These are phyloP conservation scores for Heliamphora exappendiculata DNA, from an alignment of 148 eudicot species.

Conservation along the genomic window DNA sequence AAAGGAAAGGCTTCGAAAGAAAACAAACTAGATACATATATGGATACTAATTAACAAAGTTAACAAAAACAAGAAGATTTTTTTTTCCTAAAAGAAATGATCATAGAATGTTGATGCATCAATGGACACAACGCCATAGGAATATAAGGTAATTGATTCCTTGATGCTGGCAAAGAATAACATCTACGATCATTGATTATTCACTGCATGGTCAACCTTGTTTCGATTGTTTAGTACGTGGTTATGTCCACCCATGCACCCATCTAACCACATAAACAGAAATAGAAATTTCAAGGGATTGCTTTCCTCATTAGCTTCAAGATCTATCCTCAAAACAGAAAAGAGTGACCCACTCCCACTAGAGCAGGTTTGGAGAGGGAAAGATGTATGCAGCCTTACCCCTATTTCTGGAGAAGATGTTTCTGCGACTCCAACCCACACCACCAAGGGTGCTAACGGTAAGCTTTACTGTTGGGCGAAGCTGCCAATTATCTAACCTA, in stretches of 20 bases:
- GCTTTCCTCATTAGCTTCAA: neutral
- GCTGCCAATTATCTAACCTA: too few species aligned
- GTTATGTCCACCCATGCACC: neutral
- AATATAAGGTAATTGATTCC: neutral
- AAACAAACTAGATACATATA: neutral
- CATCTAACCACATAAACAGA: neutral
- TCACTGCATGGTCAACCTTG: neutral
- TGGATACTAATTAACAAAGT: neutral
- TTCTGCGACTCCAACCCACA: too few species aligned
- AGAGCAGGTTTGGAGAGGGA: too few species aligned
- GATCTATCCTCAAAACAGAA: neutral
- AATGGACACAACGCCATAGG: neutral
- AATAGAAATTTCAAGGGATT: neutral
- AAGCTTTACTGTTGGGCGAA: too few species aligned
- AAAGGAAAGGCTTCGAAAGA: neutral
- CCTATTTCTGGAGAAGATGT: too few species aligned
- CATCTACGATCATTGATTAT: neutral
- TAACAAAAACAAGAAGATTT: neutral
- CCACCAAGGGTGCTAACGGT: too few species aligned
- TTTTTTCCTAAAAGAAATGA: neutral
- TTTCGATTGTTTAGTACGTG: neutral
- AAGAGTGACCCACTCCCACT: too few species aligned
- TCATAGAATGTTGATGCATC: neutral
- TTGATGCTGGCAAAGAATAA: neutral
- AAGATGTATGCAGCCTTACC: too few species aligned